Evolutionary conservation across 129 eudicot genomes (phyloP), one percentile per base, ranked within the genome.

Genomic region (Tagetes patula): DNA sequence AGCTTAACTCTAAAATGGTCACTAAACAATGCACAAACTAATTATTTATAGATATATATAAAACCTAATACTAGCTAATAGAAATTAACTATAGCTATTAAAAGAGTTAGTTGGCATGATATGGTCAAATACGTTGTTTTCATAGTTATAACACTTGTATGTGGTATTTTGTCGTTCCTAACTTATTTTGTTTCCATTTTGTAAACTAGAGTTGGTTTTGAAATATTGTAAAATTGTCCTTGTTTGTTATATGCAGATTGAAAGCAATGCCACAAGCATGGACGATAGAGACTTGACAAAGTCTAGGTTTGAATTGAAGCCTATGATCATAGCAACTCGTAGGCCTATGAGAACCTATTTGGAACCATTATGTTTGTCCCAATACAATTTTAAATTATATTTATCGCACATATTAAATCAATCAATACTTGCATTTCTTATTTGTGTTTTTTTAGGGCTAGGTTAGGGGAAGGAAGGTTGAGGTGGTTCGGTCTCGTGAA

Each of bases 261-360:
- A 77, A 70, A 77, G 70, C 81, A 77, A 70, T 77, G 50, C 65
- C 64, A 47, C 76, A 70, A 49, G 64, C 76, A 70, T 61, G 81
- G 81, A 58, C 64, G 64, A 77, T 70, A 47, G 71, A 65, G 81
- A 77, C 81, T 48, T 77, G 81, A 77, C 81, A 41, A 77, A 77
- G 62, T 70, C 59, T 41, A 6, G 70, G 64, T 45, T 20, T 20
- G 27, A 20, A 77, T 69, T 60, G 55, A 77, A 77, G 40, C 74
- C 74, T 67, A 67, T 56, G 14, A 65, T 41, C 47, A 5, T 76
- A n/a, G 45, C 47, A 33, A 56, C 61, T 56, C 74, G 36, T 76
- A 76, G 69, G 54, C 77, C 70, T 73, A 76, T 52, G 32, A 52
- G 14, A n/a, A 52, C 58, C 58, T 52, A 52, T 14, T 76, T 76